These are phyloP conservation scores for Plicaturopsis crispa DNA, from an alignment of 768 basidiomycete genomes.

Conservation along the genomic window DNA sequence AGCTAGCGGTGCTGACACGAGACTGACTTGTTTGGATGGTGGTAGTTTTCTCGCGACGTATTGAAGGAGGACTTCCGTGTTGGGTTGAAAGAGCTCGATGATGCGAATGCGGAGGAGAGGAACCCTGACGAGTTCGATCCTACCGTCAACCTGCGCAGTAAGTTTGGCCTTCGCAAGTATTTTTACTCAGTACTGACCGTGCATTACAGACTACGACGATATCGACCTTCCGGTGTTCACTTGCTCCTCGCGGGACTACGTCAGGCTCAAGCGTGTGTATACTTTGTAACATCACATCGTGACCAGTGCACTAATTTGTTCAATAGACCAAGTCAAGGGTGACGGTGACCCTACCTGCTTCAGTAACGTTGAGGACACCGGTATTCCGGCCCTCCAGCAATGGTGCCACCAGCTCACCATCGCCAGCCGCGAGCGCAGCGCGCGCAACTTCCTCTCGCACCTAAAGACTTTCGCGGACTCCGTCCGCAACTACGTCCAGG, in stretches of 20 bases:
- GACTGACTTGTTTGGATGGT: conserved; percentile 6
- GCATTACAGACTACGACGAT: conserved; percentile 42
- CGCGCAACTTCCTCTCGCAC: conserved; percentile 35
- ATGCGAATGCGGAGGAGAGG: conserved; percentile 47
- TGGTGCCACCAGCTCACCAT: conserved; percentile 53
- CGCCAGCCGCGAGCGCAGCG: conserved; percentile 39
- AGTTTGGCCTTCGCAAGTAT: conserved; percentile 5
- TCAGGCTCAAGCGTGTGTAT: conserved; percentile 41
- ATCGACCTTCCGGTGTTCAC: conserved; percentile 61
- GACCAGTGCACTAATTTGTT: background rate
- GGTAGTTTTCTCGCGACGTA: conserved; percentile 45
- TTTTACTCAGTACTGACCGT: background rate
- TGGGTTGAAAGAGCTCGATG: conserved; percentile 54
- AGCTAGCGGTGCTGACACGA: background rate
- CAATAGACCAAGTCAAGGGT: conserved; percentile 47
- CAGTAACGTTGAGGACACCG: conserved; percentile 42
- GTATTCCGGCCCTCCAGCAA: conserved; percentile 46
- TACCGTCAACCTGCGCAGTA: conserved; percentile 38
- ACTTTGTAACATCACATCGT: background rate
- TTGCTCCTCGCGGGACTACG: conserved; percentile 53
- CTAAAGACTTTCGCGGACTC: conserved; percentile 41
- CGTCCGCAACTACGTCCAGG: conserved; percentile 39
- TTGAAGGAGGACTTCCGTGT: conserved; percentile 53
- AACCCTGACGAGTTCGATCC: conserved; percentile 55
- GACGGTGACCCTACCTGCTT: conserved; percentile 54